Evolutionary conservation across 1,139 yeast species (phyloP).

Genomic region (Zygosaccharomyces sapae): DNA sequence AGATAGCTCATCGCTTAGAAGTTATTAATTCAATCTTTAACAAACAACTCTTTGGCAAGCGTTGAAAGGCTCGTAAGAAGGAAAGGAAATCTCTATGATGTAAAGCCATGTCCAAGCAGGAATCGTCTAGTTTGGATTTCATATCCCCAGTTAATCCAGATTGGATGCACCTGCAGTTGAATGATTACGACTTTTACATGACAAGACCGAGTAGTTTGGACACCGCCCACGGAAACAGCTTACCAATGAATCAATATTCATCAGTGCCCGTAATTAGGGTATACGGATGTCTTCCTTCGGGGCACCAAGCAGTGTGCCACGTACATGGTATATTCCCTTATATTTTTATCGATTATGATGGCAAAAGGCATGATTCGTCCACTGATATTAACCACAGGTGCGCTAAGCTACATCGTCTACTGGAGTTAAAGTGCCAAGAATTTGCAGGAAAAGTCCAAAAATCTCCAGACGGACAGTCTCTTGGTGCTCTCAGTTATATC

Average conservation of each 20-base stretch:
- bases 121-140: conserved; percentile 8
- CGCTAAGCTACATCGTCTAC: conserved; percentile 29
- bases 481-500: conserved; percentile 44
- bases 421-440: conserved; percentile 22
- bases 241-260: conserved; percentile 36
- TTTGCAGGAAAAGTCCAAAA: conserved; percentile 9
- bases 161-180: conserved; percentile 35
- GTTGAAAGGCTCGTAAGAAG: background rate
- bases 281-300: conserved; percentile 61
- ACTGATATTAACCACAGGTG: conserved; percentile 30
- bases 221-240: conserved; percentile 27
- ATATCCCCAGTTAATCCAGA: conserved; percentile 14
- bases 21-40: background rate
- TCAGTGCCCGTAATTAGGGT: conserved; percentile 74
- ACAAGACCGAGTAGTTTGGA: conserved; percentile 44
- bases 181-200: conserved; percentile 61
- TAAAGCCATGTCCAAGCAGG: conserved; percentile 14
- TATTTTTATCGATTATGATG: conserved; percentile 58
- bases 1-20: background rate
- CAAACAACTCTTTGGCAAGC: background rate
- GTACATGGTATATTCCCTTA: conserved; percentile 86
- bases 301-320: conserved; percentile 61
- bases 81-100: conserved; percentile 3
- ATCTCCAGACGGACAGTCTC: background rate
- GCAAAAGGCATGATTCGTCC: conserved; percentile 32